phyloP scores from a whole-genome alignment of 2,329 filamentous ascomycete genomes.

The Aspergillus latus region DNA sequence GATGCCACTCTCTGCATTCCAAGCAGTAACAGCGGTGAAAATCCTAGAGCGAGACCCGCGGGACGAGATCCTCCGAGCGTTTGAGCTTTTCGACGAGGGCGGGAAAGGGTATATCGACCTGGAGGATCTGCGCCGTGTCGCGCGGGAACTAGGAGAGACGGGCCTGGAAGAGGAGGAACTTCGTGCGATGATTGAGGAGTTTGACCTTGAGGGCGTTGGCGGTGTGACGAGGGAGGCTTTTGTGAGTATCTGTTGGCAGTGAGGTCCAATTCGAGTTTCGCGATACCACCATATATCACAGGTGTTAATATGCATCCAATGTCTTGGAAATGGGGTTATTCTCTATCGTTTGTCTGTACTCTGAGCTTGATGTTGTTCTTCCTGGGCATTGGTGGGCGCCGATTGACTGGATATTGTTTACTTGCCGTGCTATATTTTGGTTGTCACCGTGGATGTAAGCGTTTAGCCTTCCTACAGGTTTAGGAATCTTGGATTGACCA shows the following conservation, averaged over 20 bases:
- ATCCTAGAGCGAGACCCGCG: slow-evolving; percentile 80
- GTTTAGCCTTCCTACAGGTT: slow-evolving; percentile 9
- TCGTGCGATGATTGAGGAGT: slow-evolving; percentile 95
- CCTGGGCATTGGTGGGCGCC: slow-evolving; percentile 23
- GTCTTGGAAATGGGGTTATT: neutral
- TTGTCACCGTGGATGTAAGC: slow-evolving; percentile 2
- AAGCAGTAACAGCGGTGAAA: slow-evolving; percentile 73
- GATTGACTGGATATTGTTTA: slow-evolving; percentile 11
- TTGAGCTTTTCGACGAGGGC: slow-evolving; percentile 89
- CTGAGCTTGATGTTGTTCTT: slow-evolving; percentile 3
- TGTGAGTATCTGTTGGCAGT: slow-evolving; percentile 64
- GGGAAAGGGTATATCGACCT: slow-evolving; percentile 88
- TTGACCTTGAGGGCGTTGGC: slow-evolving; percentile 91
- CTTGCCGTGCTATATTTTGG: slow-evolving; percentile 4
- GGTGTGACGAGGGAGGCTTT: slow-evolving; percentile 66
- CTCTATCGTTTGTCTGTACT: neutral
- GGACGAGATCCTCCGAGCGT: slow-evolving; percentile 88
- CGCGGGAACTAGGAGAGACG: slow-evolving; percentile 81
- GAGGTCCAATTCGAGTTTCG: slow-evolving; percentile 14
- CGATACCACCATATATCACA: neutral
- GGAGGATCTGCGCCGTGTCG: slow-evolving; percentile 82
- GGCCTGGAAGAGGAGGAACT: slow-evolving; percentile 91
- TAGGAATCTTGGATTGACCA: slow-evolving; percentile 8
- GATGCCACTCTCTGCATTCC: slow-evolving; percentile 70
- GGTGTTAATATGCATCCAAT: neutral